These are phyloP conservation scores for Phytopythium ostracodes DNA, from an alignment of 352 stramenopile genomes.

Conservation along the genomic window DNA sequence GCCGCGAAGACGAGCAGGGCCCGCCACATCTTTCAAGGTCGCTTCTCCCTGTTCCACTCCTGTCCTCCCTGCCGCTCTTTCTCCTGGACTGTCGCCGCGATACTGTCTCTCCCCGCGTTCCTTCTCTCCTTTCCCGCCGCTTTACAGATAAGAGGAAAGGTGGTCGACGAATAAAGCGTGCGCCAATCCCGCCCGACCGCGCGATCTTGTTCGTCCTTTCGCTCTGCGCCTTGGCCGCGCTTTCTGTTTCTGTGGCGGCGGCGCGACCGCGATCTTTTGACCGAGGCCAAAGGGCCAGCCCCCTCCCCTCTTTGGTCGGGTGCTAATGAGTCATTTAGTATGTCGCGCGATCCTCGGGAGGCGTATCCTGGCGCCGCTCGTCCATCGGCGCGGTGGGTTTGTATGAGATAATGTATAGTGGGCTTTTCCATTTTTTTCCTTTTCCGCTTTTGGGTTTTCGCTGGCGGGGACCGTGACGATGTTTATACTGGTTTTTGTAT, in stretches of 20 bases:
- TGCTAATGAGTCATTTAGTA: not conserved
- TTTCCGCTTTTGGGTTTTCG: not conserved
- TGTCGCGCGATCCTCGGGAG: not conserved
- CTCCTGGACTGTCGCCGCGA: not conserved
- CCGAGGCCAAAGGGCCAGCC: not conserved
- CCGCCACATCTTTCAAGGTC: not conserved
- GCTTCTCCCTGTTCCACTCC: not conserved
- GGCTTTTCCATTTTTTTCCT: not conserved
- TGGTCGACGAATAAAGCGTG: not conserved
- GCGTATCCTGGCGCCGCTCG: not conserved
- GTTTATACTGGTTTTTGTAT: not conserved
- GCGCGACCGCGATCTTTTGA: not conserved
- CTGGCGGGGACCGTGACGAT: not conserved
- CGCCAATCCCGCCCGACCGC: not conserved
- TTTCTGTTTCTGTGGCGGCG: not conserved
- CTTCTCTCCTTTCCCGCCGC: not conserved
- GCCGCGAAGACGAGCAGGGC: constrained; percentile 1
- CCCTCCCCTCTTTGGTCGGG: not conserved
- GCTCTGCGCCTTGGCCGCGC: not conserved
- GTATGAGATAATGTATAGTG: not conserved
- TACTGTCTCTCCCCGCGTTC: not conserved
- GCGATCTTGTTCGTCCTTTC: not conserved
- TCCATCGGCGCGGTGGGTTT: not conserved
- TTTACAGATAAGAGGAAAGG: not conserved
- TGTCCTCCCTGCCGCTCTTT: not conserved